A percentile compares a stretch with the other conserved stretches of the same genome.
Conservation (phyloP, 2,329 filamentous ascomycete genomes). For the Stemphylium beticola region DNA sequence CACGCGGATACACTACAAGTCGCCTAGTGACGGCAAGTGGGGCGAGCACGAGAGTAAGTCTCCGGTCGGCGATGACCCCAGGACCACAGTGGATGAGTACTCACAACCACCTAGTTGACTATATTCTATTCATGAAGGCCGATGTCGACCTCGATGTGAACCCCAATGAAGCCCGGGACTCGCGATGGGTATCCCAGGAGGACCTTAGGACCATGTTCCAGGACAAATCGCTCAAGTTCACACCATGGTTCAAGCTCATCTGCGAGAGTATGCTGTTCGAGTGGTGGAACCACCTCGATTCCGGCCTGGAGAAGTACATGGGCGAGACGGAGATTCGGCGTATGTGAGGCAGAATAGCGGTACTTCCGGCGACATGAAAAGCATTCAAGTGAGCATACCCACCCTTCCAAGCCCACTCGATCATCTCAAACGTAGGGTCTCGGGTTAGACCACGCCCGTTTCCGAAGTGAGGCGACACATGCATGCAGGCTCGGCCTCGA, state of each 20-base stretch:
- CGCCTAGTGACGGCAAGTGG: constrained; percentile 96
- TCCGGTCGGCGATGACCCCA: neutral
- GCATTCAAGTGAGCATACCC: neutral
- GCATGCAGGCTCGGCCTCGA: constrained; percentile 26
- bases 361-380: neutral
- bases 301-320: constrained; percentile 81
- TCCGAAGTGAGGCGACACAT: constrained; percentile 30
- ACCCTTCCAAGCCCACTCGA: neutral
- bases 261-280: constrained; percentile 97
- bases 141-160: constrained; percentile 84
- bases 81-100: constrained; percentile 2
- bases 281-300: constrained; percentile 90
- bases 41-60: constrained; percentile 93
- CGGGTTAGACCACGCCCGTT: constrained; percentile 22
- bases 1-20: constrained; percentile 97
- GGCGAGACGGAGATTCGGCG: constrained; percentile 87
- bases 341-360: constrained; percentile 61
- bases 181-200: constrained; percentile 80
- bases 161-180: constrained; percentile 86
- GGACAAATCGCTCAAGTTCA: constrained; percentile 82
- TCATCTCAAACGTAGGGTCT: neutral
- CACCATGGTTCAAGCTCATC: constrained; percentile 99
- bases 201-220: constrained; percentile 85
- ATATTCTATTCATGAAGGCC: constrained; percentile 93
- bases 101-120: constrained; percentile 72